A percentile compares a stretch with the other conserved stretches of the same genome.
Conservation (phyloP, 2,329 filamentous ascomycete genomes). For the Colletotrichum nymphaeae region DNA sequence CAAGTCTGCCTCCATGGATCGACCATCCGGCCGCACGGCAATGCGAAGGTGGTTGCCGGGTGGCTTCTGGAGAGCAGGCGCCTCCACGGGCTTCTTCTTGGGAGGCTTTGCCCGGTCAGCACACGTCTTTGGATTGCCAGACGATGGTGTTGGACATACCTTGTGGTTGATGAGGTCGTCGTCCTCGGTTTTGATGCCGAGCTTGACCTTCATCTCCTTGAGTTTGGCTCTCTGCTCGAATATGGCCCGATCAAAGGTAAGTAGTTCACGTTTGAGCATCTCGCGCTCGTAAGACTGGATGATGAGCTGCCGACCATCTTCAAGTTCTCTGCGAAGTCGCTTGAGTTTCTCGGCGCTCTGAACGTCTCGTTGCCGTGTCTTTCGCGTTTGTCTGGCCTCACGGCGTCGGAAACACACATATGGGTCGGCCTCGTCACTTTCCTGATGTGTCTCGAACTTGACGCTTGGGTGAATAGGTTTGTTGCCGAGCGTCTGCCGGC, state of each 20-base stretch:
- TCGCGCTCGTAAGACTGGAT: constrained; percentile 84
- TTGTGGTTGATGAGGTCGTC: constrained; percentile 96
- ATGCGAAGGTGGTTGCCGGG: constrained; percentile 75
- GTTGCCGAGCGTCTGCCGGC: constrained; percentile 75
- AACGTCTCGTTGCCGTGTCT: constrained; percentile 92
- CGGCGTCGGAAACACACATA: constrained; percentile 98
- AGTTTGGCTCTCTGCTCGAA: constrained; percentile 86
- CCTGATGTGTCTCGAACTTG: constrained; percentile 94
- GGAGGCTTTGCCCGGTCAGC: constrained; percentile 66
- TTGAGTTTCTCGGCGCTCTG: constrained; percentile 96
- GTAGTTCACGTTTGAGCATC: constrained; percentile 79
- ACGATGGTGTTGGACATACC: constrained; percentile 59
- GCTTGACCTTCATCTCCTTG: constrained; percentile 88
- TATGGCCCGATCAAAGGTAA: constrained; percentile 79
- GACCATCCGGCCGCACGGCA: constrained; percentile 76
- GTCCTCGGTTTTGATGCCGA: constrained; percentile 91
- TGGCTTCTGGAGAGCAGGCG: constrained; percentile 70
- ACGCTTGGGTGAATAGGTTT: constrained; percentile 80
- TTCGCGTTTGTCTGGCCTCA: constrained; percentile 93
- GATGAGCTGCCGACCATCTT: constrained; percentile 86
- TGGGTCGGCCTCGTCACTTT: constrained; percentile 94
- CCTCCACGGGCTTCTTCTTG: constrained; percentile 76
- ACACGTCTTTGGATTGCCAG: constrained; percentile 40
- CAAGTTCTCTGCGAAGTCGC: constrained; percentile 88
- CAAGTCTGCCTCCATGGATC: constrained; percentile 82